Conservation (phyloP, 2,329 filamentous ascomycete genomes). For the Catunica adiposa region DNA sequence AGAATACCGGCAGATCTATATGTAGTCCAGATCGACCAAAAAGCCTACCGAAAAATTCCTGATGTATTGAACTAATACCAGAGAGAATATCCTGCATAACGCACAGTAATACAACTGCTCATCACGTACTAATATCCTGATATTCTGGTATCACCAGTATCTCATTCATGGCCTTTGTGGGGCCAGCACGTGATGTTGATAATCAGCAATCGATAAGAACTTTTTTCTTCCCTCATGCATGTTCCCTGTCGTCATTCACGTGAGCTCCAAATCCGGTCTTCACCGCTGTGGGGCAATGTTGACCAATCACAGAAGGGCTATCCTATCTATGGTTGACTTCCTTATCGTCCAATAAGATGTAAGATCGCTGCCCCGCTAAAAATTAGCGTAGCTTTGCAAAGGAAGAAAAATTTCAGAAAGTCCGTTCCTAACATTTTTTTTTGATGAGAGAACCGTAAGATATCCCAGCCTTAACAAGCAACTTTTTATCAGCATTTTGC, state of each 20-base stretch:
- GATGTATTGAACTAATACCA: neutral
- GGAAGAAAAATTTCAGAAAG: constrained; percentile 16
- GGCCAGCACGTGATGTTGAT: neutral
- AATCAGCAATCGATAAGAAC: neutral
- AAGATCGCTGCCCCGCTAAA: constrained; percentile 15
- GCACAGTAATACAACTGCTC: neutral
- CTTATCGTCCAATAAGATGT: constrained; percentile 15
- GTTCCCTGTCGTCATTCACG: constrained; percentile 6
- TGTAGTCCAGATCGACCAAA: neutral
- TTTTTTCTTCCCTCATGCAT: neutral
- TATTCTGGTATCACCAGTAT: neutral
- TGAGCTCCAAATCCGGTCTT: constrained; percentile 9
- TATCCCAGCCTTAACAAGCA: constrained; percentile 12
- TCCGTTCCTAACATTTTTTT: constrained; percentile 14
- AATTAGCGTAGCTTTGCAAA: constrained; percentile 14
- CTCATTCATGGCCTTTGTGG: neutral
- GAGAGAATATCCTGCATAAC: no score
- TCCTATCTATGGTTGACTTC: constrained; percentile 11
- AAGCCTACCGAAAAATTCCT: neutral
- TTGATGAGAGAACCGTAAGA: constrained; percentile 14
- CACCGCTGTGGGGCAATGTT: constrained; percentile 6
- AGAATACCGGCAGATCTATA: neutral
- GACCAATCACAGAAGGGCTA: constrained; percentile 8
- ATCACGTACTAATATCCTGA: neutral
- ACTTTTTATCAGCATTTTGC: constrained; percentile 6